Evolutionary conservation across 768 basidiomycete genomes (phyloP).

Genomic region (Boletus fagicola): DNA sequence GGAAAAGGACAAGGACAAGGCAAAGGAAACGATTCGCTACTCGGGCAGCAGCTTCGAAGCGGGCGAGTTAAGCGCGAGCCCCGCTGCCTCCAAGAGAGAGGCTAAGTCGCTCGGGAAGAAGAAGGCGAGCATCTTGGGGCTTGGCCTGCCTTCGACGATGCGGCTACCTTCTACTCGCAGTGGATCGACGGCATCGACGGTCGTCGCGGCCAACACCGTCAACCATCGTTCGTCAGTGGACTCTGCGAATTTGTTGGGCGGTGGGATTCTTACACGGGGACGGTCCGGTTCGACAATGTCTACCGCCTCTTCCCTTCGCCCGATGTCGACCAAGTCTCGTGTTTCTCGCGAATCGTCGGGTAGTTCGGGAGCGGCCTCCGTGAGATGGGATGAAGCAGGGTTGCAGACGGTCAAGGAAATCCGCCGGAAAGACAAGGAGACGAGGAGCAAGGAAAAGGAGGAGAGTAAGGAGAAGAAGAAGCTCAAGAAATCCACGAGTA

Average conservation of each 20-base stretch:
- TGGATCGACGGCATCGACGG: conserved; percentile 38
- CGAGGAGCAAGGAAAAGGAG: conserved; percentile 35
- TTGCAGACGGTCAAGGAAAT: conserved; percentile 49
- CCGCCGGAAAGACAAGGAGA: conserved; percentile 39
- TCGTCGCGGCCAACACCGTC: conserved; percentile 15
- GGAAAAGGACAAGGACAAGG: conserved; percentile 35
- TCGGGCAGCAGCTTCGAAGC: conserved; percentile 70
- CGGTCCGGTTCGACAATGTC: conserved; percentile 42
- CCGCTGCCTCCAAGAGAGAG: conserved; percentile 23
- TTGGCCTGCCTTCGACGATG: conserved; percentile 59
- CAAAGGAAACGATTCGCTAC: conserved; percentile 38
- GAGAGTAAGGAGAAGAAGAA: conserved; percentile 33
- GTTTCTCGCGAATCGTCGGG: conserved; percentile 39
- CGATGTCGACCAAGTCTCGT: conserved; percentile 42
- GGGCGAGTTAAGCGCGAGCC: conserved; percentile 48
- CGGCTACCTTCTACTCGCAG: conserved; percentile 39
- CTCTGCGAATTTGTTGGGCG: conserved; percentile 30
- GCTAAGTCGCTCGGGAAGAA: conserved; percentile 46
- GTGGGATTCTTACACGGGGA: conserved; percentile 32
- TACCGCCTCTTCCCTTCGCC: conserved; percentile 46
- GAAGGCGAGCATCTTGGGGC: conserved; percentile 60
- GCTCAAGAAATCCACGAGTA: conserved; percentile 29
- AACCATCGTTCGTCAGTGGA: conserved; percentile 31
- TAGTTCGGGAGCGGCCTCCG: conserved; percentile 43
- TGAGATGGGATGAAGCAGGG: conserved; percentile 52